Evolutionary conservation across 2,329 filamentous ascomycete species (phyloP).

Genomic region (Trichoderma koningiopsis): DNA sequence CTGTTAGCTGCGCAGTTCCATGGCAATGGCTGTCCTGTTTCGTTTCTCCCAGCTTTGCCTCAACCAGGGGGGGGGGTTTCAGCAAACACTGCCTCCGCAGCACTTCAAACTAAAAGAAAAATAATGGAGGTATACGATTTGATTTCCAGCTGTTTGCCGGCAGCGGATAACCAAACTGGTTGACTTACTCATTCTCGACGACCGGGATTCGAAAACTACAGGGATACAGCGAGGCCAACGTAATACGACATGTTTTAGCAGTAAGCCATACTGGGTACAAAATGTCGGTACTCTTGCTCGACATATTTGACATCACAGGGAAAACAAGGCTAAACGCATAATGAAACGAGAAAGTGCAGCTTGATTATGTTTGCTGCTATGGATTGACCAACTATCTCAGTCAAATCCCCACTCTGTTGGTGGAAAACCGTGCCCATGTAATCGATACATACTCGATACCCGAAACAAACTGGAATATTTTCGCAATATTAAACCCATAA

Average conservation of each 20-base stretch:
- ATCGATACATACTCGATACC: conserved; percentile 10
- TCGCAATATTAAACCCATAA: conserved; percentile 6
- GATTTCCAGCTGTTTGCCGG: neutral
- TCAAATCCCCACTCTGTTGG: conserved; percentile 1
- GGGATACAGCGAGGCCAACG: neutral
- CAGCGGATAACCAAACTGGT: neutral
- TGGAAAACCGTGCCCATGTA: neutral
- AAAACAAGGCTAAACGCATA: neutral
- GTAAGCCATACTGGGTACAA: neutral
- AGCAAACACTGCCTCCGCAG: neutral
- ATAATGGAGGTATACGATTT: neutral
- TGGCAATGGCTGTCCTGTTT: neutral
- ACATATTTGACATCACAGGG: neutral
- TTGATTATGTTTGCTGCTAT: conserved; percentile 1
- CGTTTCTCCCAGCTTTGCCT: neutral
- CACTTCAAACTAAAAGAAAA: neutral
- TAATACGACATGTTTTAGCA: neutral
- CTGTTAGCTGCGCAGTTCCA: neutral
- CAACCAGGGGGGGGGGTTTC: neutral
- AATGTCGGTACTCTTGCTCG: neutral
- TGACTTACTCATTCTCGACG: neutral
- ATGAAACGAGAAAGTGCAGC: neutral
- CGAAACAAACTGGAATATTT: conserved; percentile 9
- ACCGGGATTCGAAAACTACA: neutral
- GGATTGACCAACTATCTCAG: neutral